phyloP scores from a whole-genome alignment of 2,329 filamentous ascomycete species.

The Paracamarosporium sp. region DNA sequence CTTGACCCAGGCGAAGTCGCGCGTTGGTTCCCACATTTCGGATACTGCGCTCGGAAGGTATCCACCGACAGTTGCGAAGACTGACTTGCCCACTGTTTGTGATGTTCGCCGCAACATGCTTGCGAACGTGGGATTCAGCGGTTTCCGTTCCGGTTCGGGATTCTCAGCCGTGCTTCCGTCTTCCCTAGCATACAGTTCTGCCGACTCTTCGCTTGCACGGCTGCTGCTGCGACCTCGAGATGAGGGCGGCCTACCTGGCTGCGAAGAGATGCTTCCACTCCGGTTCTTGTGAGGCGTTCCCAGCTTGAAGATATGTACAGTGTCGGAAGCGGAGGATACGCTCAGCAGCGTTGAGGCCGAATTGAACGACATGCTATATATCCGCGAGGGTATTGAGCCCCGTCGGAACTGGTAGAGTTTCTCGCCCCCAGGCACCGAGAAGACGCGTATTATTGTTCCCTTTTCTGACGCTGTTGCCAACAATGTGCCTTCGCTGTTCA shows the following conservation, averaged over 20 bases:
- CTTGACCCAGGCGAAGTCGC: constrained; percentile 97
- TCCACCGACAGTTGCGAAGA: constrained; percentile 87
- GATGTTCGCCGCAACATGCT: constrained; percentile 94
- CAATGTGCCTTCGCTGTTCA: constrained; percentile 91
- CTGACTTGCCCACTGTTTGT: constrained; percentile 87
- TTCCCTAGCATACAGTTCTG: constrained; percentile 49
- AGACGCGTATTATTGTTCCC: constrained; percentile 95
- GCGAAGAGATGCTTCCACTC: constrained; percentile 42
- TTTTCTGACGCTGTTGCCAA: constrained; percentile 96
- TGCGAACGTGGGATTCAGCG: constrained; percentile 76
- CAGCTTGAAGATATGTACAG: constrained; percentile 94
- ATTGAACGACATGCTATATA: constrained; percentile 99
- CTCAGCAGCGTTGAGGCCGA: constrained; percentile 90
- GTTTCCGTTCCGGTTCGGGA: constrained; percentile 42
- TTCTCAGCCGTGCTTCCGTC: constrained; percentile 38
- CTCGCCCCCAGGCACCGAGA: constrained; percentile 86
- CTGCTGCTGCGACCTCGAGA: constrained; percentile 52
- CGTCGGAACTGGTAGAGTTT: constrained; percentile 96
- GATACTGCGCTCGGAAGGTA: constrained; percentile 94
- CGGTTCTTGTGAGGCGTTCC: constrained; percentile 39
- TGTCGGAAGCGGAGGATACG: constrained; percentile 95
- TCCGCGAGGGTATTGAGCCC: constrained; percentile 92
- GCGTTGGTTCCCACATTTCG: constrained; percentile 94
- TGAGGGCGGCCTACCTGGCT: constrained; percentile 27
- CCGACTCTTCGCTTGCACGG: constrained; percentile 46